phyloP scores from a whole-genome alignment of 1,284 basidiomycete species.

The Leccinum solheimii region DNA sequence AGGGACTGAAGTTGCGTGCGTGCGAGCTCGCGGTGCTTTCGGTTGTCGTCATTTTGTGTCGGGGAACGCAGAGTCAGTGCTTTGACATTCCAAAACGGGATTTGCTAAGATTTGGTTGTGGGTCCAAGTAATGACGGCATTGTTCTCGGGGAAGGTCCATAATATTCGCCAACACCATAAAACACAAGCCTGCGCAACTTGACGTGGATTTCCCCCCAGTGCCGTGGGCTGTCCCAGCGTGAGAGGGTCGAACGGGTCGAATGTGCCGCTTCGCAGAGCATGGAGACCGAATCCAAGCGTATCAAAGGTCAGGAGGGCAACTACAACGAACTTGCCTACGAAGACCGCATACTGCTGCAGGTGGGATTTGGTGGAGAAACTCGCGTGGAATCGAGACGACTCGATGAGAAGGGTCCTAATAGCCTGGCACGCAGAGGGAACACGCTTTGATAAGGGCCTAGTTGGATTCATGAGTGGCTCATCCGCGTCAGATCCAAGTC shows the following conservation, averaged over 20 bases:
- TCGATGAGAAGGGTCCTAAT: background rate
- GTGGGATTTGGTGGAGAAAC: background rate
- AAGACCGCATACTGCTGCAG: constrained; percentile 1
- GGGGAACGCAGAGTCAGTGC: constrained; percentile 7
- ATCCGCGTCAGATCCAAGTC: too few relatives aligned
- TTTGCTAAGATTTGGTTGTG: constrained; percentile 21
- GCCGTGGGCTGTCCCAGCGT: background rate
- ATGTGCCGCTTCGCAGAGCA: constrained; percentile 5
- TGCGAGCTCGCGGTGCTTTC: constrained; percentile 22
- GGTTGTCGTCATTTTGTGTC: constrained; percentile 7
- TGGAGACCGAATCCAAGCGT: constrained; percentile 21
- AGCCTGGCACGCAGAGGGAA: background rate
- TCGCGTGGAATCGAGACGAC: background rate
- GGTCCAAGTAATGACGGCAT: constrained; percentile 21
- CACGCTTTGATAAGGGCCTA: background rate
- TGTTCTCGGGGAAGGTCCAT: constrained; percentile 16
- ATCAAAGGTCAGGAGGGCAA: constrained; percentile 23
- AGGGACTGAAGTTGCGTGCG: constrained; percentile 29
- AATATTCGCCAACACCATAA: background rate
- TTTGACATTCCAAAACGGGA: constrained; percentile 19
- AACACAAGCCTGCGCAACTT: constrained; percentile 1
- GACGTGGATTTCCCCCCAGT: background rate
- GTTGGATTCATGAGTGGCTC: too few relatives aligned
- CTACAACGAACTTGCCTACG: constrained; percentile 14
- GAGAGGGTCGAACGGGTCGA: constrained; percentile 6